A percentile compares a stretch with the other conserved stretches of the same genome.
Evolutionary conservation across 148 eudicot genomes (phyloP).

Genomic region (Rhododendron vialii): DNA sequence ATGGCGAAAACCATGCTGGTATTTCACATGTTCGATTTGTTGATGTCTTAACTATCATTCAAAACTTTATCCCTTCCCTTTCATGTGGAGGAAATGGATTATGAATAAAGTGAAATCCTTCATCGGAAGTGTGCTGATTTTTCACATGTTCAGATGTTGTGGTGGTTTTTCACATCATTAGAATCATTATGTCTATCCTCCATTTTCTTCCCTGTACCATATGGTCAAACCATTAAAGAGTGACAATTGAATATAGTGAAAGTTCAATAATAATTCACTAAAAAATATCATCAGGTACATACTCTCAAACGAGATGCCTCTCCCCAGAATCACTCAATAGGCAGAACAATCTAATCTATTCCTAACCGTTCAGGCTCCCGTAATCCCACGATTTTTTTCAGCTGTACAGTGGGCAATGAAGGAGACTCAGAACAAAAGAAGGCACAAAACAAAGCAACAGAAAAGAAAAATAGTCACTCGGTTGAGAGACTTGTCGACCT

Average conservation of each 20-base stretch:
- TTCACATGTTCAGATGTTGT: no score
- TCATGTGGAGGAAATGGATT: background rate
- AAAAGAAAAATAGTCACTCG: constrained; percentile 63
- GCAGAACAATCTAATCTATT: background rate
- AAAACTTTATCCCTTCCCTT: background rate
- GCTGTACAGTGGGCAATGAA: background rate
- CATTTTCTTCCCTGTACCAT: background rate
- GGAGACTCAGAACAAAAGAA: constrained; percentile 23
- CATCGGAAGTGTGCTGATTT: background rate
- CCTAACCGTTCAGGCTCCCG: background rate
- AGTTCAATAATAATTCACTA: background rate
- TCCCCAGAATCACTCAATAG: background rate
- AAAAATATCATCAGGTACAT: background rate
- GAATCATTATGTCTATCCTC: background rate
- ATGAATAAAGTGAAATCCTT: background rate
- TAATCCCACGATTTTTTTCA: background rate
- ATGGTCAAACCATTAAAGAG: background rate
- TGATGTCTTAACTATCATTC: background rate
- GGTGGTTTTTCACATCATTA: background rate
- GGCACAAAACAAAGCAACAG: constrained; percentile 59
- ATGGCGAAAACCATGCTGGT: background rate
- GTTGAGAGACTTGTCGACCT: constrained; percentile 60
- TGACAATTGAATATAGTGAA: background rate
- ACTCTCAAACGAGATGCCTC: background rate
- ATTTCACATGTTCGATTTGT: background rate